Evolutionary conservation across 257 asterid genomes (phyloP).

Genomic region (Forsythia viridissima): DNA sequence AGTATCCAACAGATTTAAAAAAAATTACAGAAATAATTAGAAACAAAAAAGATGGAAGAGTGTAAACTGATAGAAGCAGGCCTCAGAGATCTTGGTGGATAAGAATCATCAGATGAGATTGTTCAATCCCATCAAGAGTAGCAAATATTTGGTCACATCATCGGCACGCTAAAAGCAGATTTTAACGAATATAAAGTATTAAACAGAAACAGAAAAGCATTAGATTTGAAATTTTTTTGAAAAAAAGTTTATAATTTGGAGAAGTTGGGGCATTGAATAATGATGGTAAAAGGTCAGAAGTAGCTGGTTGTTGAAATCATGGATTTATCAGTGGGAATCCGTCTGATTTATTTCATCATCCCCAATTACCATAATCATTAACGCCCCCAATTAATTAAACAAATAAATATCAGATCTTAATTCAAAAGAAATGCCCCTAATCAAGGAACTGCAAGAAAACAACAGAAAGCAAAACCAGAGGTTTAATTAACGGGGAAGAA

Average conservation of each 20-base stretch:
- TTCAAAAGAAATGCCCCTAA: too few species aligned
- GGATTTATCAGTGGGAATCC: conserved; percentile 71
- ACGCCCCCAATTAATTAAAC: background rate
- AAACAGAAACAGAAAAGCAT: background rate
- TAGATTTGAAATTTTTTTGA: background rate
- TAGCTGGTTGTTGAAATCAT: conserved; percentile 60
- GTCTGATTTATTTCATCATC: conserved; percentile 61
- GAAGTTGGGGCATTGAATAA: background rate
- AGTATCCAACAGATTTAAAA: too few species aligned
- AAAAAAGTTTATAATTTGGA: background rate
- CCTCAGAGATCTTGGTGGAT: conserved; percentile 88
- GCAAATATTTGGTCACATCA: conserved; percentile 64
- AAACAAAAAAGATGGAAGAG: background rate
- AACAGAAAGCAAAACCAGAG: too few species aligned
- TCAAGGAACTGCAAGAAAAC: too few species aligned
- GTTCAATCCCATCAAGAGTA: conserved; percentile 65
- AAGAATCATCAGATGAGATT: conserved; percentile 44
- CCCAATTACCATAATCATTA: conserved; percentile 24
- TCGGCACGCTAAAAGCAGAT: conserved; percentile 28
- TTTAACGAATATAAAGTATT: background rate
- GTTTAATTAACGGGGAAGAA: too few species aligned
- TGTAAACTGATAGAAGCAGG: conserved; percentile 3
- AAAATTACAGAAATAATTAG: background rate
- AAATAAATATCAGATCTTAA: background rate
- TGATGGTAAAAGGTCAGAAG: conserved; percentile 53